Evolutionary conservation across 2,329 filamentous ascomycete species (phyloP), one percentile per base, ranked within the genome.

Genomic region (Grosmannia huntii): DNA sequence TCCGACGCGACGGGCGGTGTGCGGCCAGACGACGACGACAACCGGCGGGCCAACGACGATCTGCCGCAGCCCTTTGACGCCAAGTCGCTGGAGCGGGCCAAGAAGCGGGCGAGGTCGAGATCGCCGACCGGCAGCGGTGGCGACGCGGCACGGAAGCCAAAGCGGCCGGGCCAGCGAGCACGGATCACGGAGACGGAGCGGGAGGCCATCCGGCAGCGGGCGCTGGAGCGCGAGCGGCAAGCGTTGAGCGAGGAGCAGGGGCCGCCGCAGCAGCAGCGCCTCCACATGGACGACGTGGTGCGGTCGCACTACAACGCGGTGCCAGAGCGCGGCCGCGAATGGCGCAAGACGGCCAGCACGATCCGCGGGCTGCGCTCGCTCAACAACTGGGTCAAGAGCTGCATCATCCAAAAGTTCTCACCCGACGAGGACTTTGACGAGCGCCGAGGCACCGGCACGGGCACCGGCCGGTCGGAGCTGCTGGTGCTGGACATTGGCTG

Each of bases 371-470:
- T 99, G 57, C 84, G 94, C 57, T 89, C 87, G 64, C 94, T 96
- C 77, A 99, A 99, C 75, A 99, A 99, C 72, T 99, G 94, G 94
- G 82, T 99, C 73, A 99, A 99, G 77, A 96, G 90, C 68, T 92
- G 89, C 55, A 83, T 97, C 65, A 97, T 99, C 64, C 91, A 97
- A 69, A 96, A 96, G 69, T 97, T 96, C 73, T 90, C 89, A 5
- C 87, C 88, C 0, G 84, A 86, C 63, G 87, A 92, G 69, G 84
- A 89, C 61, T 85, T 85, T 64, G 75, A 80, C 0, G 81, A 85
- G 2, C 80, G 80, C 46, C 78, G 82, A 66, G 69, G 73, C 56
- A 79, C 74, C n/a, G 72, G 73, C 21, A 72, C n/a, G n/a, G n/a
- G 73, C 56, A 78, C 84, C 59, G 71, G 36, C 9, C 55, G n/a